Evolutionary conservation across 805 yeast genomes (phyloP).

Genomic region (Metschnikowia peoriensis): DNA sequence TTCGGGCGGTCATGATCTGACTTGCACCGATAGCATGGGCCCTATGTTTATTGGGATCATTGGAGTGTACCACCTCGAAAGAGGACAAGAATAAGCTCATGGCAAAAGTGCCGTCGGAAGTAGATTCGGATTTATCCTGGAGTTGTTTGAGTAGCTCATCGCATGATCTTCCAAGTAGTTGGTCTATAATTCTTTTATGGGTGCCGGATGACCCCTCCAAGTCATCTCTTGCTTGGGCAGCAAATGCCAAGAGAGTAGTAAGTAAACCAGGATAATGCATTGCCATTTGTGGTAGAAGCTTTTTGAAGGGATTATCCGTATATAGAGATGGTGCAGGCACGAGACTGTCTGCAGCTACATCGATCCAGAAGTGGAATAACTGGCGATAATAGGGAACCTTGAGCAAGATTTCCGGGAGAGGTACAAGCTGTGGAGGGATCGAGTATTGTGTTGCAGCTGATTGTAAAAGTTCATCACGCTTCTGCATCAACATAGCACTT

Average conservation of each 20-base stretch:
- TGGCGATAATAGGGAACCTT: constrained; percentile 61
- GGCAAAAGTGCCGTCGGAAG: constrained; percentile 66
- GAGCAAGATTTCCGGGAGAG: constrained; percentile 56
- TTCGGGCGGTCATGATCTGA: constrained; percentile 39
- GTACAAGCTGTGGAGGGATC: constrained; percentile 33
- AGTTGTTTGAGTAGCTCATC: constrained; percentile 53
- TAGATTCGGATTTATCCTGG: constrained; percentile 49
- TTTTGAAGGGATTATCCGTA: constrained; percentile 63
- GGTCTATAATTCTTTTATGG: constrained; percentile 42
- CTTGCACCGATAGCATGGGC: constrained; percentile 68
- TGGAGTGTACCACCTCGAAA: constrained; percentile 48
- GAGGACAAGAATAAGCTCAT: constrained; percentile 58
- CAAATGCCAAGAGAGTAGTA: constrained; percentile 50
- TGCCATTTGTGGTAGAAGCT: constrained; percentile 66
- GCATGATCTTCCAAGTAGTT: constrained; percentile 55
- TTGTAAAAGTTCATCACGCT: not conserved
- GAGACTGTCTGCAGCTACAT: constrained; percentile 56
- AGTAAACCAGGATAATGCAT: constrained; percentile 55
- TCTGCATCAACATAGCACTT: not conserved
- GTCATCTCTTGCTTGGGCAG: constrained; percentile 32
- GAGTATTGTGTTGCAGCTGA: constrained; percentile 6
- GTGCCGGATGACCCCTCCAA: constrained; percentile 29
- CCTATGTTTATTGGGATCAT: constrained; percentile 52
- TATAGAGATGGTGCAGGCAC: constrained; percentile 67
- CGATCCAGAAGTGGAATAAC: constrained; percentile 60